These are phyloP conservation scores for Pochonia chlamydosporia DNA, from an alignment of 2,329 filamentous ascomycete genomes.

Conservation along the genomic window DNA sequence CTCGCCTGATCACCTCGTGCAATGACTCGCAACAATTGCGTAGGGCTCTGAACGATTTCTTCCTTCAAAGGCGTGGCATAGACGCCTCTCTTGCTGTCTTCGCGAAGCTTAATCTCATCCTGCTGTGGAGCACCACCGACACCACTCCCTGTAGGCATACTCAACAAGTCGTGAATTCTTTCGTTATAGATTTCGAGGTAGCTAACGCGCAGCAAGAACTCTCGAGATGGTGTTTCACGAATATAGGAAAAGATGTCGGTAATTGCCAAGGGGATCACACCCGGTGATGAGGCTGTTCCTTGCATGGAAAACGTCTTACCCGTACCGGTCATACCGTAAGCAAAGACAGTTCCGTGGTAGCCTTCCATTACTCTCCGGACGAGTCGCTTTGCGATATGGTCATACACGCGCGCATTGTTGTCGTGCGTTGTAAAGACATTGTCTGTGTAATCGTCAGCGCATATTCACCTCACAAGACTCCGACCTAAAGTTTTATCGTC, in stretches of 20 bases:
- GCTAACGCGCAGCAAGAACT: conserved; percentile 92
- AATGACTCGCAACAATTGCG: conserved; percentile 89
- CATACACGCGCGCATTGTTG: conserved; percentile 91
- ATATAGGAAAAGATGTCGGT: conserved; percentile 99
- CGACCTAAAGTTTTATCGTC: too few species aligned
- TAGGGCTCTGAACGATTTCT: conserved; percentile 97
- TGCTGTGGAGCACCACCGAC: conserved; percentile 51
- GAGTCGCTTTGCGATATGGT: conserved; percentile 85
- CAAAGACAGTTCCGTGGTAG: conserved; percentile 96
- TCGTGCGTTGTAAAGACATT: conserved; percentile 95
- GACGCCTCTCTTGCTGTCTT: conserved; percentile 93
- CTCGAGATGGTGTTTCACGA: conserved; percentile 87
- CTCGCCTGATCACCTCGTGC: conserved; percentile 88
- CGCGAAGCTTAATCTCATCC: conserved; percentile 94
- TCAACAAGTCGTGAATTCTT: conserved; percentile 88
- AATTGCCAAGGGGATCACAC: conserved; percentile 94
- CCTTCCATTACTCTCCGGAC: conserved; percentile 98
- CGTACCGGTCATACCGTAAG: conserved; percentile 98
- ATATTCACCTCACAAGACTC: too few species aligned
- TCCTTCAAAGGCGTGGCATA: conserved; percentile 96
- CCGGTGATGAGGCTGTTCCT: conserved; percentile 88
- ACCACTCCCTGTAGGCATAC: conserved; percentile 58
- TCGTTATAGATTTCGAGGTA: conserved; percentile 99
- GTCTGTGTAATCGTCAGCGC: conserved; percentile 49
- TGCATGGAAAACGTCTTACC: conserved; percentile 99